Conservation (phyloP, 345 rosid species). For the Gossypium arboreum region DNA sequence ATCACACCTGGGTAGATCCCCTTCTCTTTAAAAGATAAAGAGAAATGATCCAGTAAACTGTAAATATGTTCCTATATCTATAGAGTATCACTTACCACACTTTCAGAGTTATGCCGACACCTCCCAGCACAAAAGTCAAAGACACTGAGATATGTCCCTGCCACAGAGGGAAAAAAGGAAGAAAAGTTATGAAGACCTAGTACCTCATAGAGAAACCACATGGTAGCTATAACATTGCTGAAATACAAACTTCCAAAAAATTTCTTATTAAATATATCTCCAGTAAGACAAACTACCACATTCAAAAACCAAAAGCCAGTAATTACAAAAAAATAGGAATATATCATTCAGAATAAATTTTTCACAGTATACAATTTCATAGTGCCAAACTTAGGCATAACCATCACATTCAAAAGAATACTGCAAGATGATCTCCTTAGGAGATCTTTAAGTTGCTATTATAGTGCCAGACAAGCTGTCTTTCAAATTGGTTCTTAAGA, state of each 20-base stretch:
- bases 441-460: neutral
- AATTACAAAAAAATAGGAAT: constrained; percentile 1
- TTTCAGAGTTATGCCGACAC: constrained; percentile 90
- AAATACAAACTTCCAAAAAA: neutral
- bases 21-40: neutral
- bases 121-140: constrained; percentile 94
- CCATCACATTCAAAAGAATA: constrained; percentile 1
- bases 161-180: constrained; percentile 1
- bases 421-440: neutral
- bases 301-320: neutral
- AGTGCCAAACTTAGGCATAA: neutral
- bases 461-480: neutral
- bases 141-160: constrained; percentile 69
- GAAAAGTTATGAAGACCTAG: neutral
- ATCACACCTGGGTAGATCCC: neutral
- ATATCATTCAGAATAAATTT: neutral
- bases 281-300: neutral
- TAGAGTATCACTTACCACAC: constrained; percentile 61
- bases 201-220: neutral
- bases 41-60: neutral
- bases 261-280: neutral
- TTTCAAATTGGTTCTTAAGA: neutral
- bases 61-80: constrained; percentile 6
- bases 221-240: neutral
- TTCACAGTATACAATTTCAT: neutral